These are phyloP conservation scores for Haberlea rhodopensis DNA, from an alignment of 257 asterid genomes.

Conservation along the genomic window DNA sequence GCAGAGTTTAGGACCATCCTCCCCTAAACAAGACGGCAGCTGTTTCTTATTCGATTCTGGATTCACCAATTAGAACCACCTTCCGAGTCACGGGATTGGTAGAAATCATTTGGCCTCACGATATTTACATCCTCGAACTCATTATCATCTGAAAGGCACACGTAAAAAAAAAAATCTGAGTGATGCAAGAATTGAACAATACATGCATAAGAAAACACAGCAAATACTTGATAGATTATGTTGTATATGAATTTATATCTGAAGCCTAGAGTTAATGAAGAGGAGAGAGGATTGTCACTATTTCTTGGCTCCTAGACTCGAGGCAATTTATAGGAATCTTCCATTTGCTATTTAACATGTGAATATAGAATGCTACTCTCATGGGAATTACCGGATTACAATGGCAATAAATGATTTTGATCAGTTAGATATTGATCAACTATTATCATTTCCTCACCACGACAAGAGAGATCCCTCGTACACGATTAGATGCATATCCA, in stretches of 20 bases:
- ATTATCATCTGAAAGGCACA: constrained; percentile 48
- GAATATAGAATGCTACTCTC: too few species aligned
- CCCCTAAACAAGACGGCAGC: constrained; percentile 15
- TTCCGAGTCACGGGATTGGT: constrained; percentile 52
- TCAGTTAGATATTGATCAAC: not conserved
- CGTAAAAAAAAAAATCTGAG: not conserved
- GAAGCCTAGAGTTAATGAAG: not conserved
- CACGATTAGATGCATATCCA: not conserved
- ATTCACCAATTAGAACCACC: constrained; percentile 47
- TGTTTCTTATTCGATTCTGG: not conserved
- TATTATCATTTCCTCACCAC: not conserved
- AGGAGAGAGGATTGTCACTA: not conserved
- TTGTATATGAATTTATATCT: too few species aligned
- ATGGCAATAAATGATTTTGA: not conserved
- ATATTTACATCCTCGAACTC: constrained; percentile 74
- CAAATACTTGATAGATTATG: not conserved
- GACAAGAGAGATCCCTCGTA: not conserved
- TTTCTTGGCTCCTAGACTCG: not conserved
- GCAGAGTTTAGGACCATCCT: constrained; percentile 7
- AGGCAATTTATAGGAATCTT: not conserved
- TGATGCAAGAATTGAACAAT: not conserved
- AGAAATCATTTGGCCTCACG: constrained; percentile 44
- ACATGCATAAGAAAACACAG: not conserved
- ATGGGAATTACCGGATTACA: not conserved
- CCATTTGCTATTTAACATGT: not conserved